phyloP scores from a whole-genome alignment of 805 yeast species.

The Millerago galiae region DNA sequence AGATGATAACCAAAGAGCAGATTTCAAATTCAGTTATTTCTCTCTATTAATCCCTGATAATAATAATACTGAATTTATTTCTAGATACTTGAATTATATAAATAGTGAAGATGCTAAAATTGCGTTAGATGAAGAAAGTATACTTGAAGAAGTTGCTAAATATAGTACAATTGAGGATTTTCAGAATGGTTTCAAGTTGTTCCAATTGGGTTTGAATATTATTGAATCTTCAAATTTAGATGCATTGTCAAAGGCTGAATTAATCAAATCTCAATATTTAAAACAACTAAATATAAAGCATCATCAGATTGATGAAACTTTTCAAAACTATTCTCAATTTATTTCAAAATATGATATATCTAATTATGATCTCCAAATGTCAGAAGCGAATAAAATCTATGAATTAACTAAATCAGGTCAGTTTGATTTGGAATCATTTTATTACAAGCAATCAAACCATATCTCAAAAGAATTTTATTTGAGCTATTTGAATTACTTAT shows the following conservation, averaged over 20 bases:
- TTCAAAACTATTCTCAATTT: conserved; percentile 33
- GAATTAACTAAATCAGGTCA: conserved; percentile 26
- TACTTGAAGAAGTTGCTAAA: neutral
- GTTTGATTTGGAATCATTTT: conserved; percentile 27
- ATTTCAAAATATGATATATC: conserved; percentile 26
- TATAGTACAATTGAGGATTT: conserved; percentile 3
- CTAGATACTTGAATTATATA: neutral
- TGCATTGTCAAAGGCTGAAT: neutral
- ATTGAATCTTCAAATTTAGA: neutral
- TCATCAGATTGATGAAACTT: conserved; percentile 32
- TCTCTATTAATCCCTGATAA: neutral
- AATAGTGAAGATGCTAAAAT: neutral
- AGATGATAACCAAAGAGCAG: neutral
- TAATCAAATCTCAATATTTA: conserved; percentile 6
- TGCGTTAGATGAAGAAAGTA: neutral
- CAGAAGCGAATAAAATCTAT: conserved; percentile 29
- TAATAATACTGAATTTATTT: neutral
- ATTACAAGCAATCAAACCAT: conserved; percentile 22
- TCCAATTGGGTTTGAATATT: neutral
- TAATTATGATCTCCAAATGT: conserved; percentile 32
- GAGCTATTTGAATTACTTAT: neutral
- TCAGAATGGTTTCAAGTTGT: conserved; percentile 1
- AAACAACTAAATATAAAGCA: conserved; percentile 37
- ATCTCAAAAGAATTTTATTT: conserved; percentile 8
- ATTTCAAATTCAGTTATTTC: neutral